Evolutionary conservation across 257 asterid genomes (phyloP), one percentile per base, ranked within the genome.

Genomic region (Cynanchum wilfordii): DNA sequence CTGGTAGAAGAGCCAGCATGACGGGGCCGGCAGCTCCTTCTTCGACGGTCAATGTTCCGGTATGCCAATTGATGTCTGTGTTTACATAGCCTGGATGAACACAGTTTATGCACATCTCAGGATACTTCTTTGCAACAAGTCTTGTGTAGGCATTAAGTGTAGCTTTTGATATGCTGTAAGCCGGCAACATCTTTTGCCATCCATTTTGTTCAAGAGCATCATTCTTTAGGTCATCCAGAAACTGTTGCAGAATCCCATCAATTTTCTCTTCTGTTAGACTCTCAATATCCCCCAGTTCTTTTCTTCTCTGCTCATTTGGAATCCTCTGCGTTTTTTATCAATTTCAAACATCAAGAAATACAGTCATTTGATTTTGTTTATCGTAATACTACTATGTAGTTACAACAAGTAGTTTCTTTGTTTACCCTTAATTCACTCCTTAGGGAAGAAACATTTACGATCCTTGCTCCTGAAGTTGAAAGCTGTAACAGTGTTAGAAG

Each of bases 131-230:
- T 3, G 98, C 97, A 2, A 92, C 75, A 68, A 90, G 29, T 75
- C 98, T 83, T 2, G 97, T 90, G 30, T 89, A 87, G 4, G 98
- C 95, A 73, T 92, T 88, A 1, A 92, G 84, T 2, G 88, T 79
- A 15, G 84, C 90, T 83, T 92, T 92, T 5, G 98, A 87, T 72
- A 87, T 80, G 84, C 93, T 89, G 82, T 92, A 89, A 22, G 97
- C 90, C 7, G 97, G 96, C 63, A 83, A 82, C 95, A 87, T 92
- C 84, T 80, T 85, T 59, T 86, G 96, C 96, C 96, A 92, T 24
- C 95, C 98, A 27, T 85, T 89, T 40, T 75, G 85, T 78, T 89
- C 97, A 2, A 92, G 76, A 12, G 79, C 79, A 45, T 83, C 84
- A 2, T 82, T 62, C 76, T 83, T 68, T 81, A 90, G 64, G 68